Evolutionary conservation across 352 stramenopile species (phyloP).

Genomic region (Globisporangium orthogonon): DNA sequence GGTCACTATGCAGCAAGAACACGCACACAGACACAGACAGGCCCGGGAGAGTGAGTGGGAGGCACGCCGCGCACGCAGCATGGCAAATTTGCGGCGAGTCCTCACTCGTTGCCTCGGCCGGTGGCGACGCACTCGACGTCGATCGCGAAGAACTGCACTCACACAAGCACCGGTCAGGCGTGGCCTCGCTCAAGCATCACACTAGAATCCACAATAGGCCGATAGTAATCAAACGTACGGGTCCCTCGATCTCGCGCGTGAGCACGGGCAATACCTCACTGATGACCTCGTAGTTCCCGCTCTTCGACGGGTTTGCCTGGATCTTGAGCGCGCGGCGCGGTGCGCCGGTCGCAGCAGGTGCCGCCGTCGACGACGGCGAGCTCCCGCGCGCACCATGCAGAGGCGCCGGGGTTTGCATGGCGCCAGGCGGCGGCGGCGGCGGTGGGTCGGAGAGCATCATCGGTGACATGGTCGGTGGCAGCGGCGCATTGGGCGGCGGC

Average conservation of each 20-base stretch:
- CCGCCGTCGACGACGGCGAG: constrained; percentile 15
- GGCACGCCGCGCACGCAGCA: not conserved
- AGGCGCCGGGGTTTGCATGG: too few relatives aligned
- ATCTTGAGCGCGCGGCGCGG: constrained; percentile 46
- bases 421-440: constrained; percentile 2
- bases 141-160: constrained; percentile 83
- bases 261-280: constrained; percentile 72
- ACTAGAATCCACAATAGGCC: too few relatives aligned
- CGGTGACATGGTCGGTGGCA: constrained; percentile 19
- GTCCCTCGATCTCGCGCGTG: constrained; percentile 71
- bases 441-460: constrained; percentile 19
- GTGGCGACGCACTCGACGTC: constrained; percentile 92
- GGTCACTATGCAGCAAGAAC: constrained; percentile 44
- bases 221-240: constrained; percentile 26
- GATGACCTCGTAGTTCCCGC: constrained; percentile 60
- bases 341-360: not conserved
- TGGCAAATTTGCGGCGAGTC: too few relatives aligned
- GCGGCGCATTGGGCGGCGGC: constrained; percentile 5
- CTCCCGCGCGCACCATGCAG: not conserved
- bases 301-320: constrained; percentile 59
- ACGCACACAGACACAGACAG: not conserved
- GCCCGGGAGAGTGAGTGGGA: not conserved
- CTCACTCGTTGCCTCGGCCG: constrained; percentile 66
- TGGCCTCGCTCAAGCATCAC: too few relatives aligned
- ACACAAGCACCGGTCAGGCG: constrained; percentile 2